Conservation (phyloP, 345 rosid genomes). For the Iberis pinnata region DNA sequence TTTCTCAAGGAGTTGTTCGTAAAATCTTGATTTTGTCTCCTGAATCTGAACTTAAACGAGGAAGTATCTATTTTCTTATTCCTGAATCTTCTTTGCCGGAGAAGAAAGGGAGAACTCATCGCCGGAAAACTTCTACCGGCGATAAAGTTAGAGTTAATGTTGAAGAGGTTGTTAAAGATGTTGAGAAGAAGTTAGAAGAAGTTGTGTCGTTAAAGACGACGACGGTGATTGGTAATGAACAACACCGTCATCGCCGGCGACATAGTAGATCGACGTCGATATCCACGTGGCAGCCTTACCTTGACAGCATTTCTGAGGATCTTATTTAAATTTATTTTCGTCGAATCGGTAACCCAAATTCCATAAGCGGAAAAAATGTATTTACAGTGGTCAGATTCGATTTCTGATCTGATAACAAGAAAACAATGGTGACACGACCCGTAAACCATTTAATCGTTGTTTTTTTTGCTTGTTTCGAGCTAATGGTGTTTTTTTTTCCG, state of each 20-base stretch:
- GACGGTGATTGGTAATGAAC: conserved; percentile 23
- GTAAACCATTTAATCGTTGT: no score
- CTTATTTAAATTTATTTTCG: conserved; percentile 17
- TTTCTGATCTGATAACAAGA: no score
- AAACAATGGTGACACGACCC: no score
- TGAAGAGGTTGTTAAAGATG: conserved; percentile 6
- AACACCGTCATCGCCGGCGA: conserved; percentile 44
- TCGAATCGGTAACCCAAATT: no score
- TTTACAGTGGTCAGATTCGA: no score
- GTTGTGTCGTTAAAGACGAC: neutral
- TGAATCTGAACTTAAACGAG: conserved; percentile 78
- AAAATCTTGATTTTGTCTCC: conserved; percentile 74
- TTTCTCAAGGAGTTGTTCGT: conserved; percentile 71
- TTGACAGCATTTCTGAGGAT: conserved; percentile 74
- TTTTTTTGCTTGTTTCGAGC: conserved; percentile 5
- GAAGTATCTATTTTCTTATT: conserved; percentile 79
- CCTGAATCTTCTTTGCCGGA: conserved; percentile 56
- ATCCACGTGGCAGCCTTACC: conserved; percentile 68
- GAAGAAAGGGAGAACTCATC: conserved; percentile 31
- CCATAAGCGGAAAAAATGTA: no score
- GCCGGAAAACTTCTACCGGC: neutral
- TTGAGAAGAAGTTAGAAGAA: conserved; percentile 29
- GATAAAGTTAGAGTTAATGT: neutral
- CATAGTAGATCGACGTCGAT: conserved; percentile 43
- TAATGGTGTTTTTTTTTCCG: conserved; percentile 29